Conservation (phyloP, 2,329 filamentous ascomycete genomes). For the Fusarium sp. region DNA sequence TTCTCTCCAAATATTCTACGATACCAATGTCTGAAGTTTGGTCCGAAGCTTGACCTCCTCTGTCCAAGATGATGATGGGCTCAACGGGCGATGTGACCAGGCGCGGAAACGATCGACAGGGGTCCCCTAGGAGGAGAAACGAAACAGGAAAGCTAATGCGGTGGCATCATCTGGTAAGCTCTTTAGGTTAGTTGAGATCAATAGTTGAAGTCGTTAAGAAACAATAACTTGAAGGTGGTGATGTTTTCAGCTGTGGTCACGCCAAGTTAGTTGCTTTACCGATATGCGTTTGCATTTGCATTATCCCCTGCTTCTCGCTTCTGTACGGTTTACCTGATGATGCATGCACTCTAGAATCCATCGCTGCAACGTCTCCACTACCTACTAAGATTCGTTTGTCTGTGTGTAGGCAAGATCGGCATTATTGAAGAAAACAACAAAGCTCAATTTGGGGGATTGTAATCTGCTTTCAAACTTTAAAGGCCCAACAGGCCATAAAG, state of each 20-base stretch:
- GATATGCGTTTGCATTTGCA: background rate
- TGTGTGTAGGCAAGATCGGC: slow-evolving; percentile 2
- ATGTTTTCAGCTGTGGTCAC: slow-evolving; percentile 11
- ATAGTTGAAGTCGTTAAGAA: slow-evolving; percentile 16
- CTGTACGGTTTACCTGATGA: slow-evolving; percentile 23
- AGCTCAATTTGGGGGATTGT: background rate
- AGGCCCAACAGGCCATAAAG: background rate
- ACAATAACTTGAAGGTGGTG: background rate
- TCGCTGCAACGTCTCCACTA: background rate
- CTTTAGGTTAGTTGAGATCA: slow-evolving; percentile 1
- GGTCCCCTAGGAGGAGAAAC: slow-evolving; percentile 41
- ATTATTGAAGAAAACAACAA: background rate
- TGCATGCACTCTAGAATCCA: slow-evolving; percentile 31
- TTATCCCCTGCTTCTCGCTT: slow-evolving; percentile 25
- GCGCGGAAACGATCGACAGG: slow-evolving; percentile 40
- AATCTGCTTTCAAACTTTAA: slow-evolving; percentile 10
- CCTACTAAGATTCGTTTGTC: slow-evolving; percentile 3
- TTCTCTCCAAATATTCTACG: slow-evolving; percentile 1
- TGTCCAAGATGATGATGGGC: slow-evolving; percentile 22
- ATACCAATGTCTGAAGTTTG: slow-evolving; percentile 4
- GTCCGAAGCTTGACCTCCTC: slow-evolving; percentile 26
- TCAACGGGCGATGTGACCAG: slow-evolving; percentile 27
- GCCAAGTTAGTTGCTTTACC: background rate
- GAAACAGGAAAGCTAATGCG: slow-evolving; percentile 40
- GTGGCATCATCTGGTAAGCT: slow-evolving; percentile 17